Percentiles rank a stretch among this genome's conserved stretches.
Evolutionary conservation across 2,329 filamentous ascomycete species (phyloP).

Genomic region (Colletotrichum destructivum): DNA sequence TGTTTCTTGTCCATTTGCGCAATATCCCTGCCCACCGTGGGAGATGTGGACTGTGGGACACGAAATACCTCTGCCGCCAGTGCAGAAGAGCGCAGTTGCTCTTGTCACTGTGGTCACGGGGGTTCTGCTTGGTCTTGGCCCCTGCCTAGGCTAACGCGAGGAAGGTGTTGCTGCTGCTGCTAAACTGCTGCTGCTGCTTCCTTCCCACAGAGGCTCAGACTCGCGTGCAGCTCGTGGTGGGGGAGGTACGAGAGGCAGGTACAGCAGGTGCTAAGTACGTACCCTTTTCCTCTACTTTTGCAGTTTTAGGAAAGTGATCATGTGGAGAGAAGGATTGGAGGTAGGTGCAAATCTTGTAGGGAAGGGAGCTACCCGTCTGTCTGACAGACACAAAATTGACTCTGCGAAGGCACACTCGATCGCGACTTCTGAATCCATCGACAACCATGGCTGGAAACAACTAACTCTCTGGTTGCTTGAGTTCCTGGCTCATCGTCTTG

Average conservation of each 20-base stretch:
- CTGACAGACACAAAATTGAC: no score
- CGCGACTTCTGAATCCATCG: no score
- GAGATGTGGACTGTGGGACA: background rate
- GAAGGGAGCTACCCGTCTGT: background rate
- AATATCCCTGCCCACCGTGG: conserved; percentile 23
- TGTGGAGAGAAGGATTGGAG: background rate
- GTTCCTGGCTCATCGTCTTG: background rate
- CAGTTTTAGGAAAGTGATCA: conserved; percentile 4
- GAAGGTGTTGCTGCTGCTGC: background rate
- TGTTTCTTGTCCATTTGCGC: conserved; percentile 36
- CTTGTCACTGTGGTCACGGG: conserved; percentile 27
- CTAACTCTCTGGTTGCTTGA: no score
- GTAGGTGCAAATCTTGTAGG: conserved; percentile 4
- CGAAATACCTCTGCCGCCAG: background rate
- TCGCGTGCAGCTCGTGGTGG: conserved; percentile 1
- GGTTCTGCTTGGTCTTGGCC: conserved; percentile 5
- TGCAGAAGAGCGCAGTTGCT: conserved; percentile 5
- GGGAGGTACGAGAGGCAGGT: no score
- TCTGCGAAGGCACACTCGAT: no score
- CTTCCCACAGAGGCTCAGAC: conserved; percentile 13
- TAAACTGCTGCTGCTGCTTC: background rate
- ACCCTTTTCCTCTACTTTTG: background rate
- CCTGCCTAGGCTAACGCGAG: background rate
- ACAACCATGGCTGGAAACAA: background rate
- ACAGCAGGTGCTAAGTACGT: background rate